Conservation (phyloP, 768 basidiomycete species). For the Phallus indusiatus region DNA sequence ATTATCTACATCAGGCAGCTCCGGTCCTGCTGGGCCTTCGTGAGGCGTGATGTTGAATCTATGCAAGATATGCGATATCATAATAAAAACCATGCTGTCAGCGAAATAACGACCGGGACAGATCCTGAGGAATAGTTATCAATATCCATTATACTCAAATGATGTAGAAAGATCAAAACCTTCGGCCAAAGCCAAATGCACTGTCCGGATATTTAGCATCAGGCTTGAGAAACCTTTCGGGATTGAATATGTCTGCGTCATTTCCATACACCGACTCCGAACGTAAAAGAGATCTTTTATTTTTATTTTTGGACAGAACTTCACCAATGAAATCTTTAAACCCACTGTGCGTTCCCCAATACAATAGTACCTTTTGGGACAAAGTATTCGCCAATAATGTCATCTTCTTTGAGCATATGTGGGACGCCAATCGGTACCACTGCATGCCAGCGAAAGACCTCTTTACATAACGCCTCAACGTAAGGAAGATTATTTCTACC, state of each 20-base stretch:
- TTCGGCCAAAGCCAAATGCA: neutral
- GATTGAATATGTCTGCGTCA: neutral
- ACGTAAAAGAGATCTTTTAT: neutral
- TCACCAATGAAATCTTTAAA: too few species aligned
- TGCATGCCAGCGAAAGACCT: constrained; percentile 11
- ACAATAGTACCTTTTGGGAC: constrained; percentile 23
- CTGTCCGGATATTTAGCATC: neutral
- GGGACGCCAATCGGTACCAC: constrained; percentile 4
- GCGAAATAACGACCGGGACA: neutral
- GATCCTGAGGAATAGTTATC: neutral
- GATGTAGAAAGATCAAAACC: neutral
- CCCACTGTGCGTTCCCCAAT: constrained; percentile 15
- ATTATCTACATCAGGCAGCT: constrained; percentile 15
- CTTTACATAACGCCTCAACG: constrained; percentile 7
- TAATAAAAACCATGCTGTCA: neutral
- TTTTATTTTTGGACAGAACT: too few species aligned
- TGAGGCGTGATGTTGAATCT: constrained; percentile 7
- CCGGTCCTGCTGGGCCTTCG: constrained; percentile 23
- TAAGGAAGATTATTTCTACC: neutral
- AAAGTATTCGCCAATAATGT: constrained; percentile 4
- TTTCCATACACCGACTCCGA: neutral
- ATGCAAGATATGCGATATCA: constrained; percentile 11
- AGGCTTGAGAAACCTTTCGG: neutral
- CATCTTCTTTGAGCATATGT: neutral
- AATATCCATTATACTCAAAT: neutral